These are phyloP conservation scores for Yamadazyma blattariae DNA, from an alignment of 1,139 yeast species.

Conservation along the genomic window DNA sequence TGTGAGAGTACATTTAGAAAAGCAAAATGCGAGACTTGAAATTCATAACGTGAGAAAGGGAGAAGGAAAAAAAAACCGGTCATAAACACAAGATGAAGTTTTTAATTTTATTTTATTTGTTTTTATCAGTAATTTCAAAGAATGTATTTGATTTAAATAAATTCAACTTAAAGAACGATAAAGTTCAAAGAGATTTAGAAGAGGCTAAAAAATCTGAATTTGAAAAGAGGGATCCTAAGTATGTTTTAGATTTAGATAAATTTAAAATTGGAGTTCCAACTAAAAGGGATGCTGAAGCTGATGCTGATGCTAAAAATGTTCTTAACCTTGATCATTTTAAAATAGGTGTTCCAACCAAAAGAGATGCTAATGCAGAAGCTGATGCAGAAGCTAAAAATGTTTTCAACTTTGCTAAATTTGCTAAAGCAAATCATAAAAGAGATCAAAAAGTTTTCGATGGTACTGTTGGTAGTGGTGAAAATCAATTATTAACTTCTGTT, in stretches of 20 bases:
- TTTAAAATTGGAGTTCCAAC: constrained; percentile 9
- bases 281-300: constrained; percentile 23
- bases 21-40: too few relatives aligned
- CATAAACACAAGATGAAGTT: background rate
- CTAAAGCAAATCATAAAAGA: constrained; percentile 5
- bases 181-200: constrained; percentile 11
- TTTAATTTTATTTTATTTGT: constrained; percentile 2
- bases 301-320: constrained; percentile 24
- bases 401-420: constrained; percentile 9
- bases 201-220: constrained; percentile 13
- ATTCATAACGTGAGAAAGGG: too few relatives aligned
- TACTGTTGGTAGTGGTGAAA: constrained; percentile 7
- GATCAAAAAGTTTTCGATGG: constrained; percentile 15
- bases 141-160: constrained; percentile 19
- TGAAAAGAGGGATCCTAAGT: constrained; percentile 21
- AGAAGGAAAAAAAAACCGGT: too few relatives aligned
- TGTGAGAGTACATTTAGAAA: too few relatives aligned
- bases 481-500: constrained; percentile 14
- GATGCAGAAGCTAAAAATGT: constrained; percentile 19
- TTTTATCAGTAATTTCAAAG: constrained; percentile 12
- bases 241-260: constrained; percentile 14
- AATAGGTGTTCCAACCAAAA: constrained; percentile 11
- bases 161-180: constrained; percentile 11
- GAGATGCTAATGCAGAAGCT: constrained; percentile 21
- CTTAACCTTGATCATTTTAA: constrained; percentile 10